These are phyloP conservation scores for Penicillium brevicompactum DNA, from an alignment of 2,329 filamentous ascomycete species.

Conservation along the genomic window DNA sequence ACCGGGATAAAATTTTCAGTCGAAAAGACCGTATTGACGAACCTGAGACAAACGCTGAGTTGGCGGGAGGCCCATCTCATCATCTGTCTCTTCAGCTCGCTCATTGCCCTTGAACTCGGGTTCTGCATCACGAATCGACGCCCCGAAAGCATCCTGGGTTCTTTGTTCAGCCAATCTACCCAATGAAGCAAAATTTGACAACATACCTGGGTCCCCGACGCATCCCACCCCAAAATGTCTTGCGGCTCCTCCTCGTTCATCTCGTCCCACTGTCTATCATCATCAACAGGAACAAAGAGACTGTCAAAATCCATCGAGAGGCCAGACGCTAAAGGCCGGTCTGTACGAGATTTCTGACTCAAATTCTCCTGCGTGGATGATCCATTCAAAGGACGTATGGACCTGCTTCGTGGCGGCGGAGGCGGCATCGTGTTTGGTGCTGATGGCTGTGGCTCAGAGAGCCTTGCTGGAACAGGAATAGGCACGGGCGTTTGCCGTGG, in stretches of 20 bases:
- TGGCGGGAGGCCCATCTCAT: slow-evolving; percentile 47
- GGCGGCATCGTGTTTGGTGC: slow-evolving; percentile 32
- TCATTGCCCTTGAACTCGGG: slow-evolving; percentile 23
- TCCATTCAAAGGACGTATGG: slow-evolving; percentile 37
- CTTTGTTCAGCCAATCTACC: neutral
- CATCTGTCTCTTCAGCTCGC: slow-evolving; percentile 19
- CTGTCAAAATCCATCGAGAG: slow-evolving; percentile 53
- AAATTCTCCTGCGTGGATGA: slow-evolving; percentile 28
- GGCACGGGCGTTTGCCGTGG: slow-evolving; percentile 40
- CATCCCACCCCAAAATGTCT: slow-evolving; percentile 65
- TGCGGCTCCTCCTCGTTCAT: slow-evolving; percentile 57
- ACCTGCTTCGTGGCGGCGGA: slow-evolving; percentile 27
- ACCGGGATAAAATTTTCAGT: slow-evolving; percentile 40
- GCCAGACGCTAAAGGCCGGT: slow-evolving; percentile 30
- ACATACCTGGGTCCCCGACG: slow-evolving; percentile 48
- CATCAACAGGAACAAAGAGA: slow-evolving; percentile 63
- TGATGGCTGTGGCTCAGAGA: slow-evolving; percentile 7
- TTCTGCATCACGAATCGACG: slow-evolving; percentile 38
- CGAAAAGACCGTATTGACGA: slow-evolving; percentile 11
- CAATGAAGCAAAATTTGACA: neutral
- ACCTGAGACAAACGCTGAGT: slow-evolving; percentile 54
- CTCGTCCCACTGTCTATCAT: slow-evolving; percentile 64
- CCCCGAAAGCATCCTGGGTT: slow-evolving; percentile 30
- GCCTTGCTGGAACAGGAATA: slow-evolving; percentile 22
- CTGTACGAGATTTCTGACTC: slow-evolving; percentile 22